phyloP scores from a whole-genome alignment of 345 rosid genomes.

The Eucalyptus guilfoylei region DNA sequence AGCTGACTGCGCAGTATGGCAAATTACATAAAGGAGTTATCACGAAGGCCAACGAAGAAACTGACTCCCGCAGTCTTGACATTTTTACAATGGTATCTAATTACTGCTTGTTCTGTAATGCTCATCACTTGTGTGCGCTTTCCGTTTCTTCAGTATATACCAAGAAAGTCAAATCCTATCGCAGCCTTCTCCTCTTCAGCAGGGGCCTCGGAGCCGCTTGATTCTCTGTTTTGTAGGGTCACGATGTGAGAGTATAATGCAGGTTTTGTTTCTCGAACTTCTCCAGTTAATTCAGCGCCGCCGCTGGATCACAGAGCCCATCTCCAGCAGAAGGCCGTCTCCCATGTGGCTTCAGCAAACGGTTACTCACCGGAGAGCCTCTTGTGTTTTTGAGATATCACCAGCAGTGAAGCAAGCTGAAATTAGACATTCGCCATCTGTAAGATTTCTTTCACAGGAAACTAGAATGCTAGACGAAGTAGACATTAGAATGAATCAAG shows the following conservation, averaged over 20 bases:
- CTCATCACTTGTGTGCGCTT: neutral
- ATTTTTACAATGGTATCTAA: neutral
- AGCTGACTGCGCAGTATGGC: neutral
- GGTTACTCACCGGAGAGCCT: neutral
- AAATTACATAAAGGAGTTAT: neutral
- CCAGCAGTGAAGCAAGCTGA: conserved; percentile 57
- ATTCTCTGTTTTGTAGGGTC: neutral
- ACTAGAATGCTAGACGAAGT: neutral
- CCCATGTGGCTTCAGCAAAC: neutral
- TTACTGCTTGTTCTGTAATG: neutral
- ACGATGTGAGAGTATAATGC: neutral
- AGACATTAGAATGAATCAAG: neutral
- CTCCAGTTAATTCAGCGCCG: neutral
- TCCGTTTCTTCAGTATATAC: neutral
- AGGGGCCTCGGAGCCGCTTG: neutral
- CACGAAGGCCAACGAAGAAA: neutral
- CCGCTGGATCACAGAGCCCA: neutral
- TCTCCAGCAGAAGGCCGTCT: neutral
- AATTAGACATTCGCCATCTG: neutral
- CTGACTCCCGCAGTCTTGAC: neutral
- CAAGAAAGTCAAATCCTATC: neutral
- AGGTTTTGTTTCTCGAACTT: neutral
- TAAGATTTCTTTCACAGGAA: neutral
- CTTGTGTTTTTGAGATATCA: conserved; percentile 39
- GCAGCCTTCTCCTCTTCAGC: neutral